Evolutionary conservation across 768 basidiomycete genomes (phyloP).

Genomic region (Multifurca ochricompacta): DNA sequence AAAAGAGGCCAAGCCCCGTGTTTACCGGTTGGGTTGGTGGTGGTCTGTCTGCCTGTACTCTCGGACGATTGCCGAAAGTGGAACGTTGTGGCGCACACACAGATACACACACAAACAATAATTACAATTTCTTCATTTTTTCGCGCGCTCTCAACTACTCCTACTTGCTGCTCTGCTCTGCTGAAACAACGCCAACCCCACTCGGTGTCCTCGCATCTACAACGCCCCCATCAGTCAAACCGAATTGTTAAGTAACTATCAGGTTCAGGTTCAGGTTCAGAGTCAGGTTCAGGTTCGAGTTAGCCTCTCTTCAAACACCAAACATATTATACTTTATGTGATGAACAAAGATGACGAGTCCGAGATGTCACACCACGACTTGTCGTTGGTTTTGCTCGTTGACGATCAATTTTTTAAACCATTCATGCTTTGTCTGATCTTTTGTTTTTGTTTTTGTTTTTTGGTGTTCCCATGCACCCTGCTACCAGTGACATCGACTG

Average conservation of each 20-base stretch:
- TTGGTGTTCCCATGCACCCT: too few species aligned
- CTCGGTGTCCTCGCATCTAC: neutral
- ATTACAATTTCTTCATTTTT: too few species aligned
- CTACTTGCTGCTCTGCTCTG: too few species aligned
- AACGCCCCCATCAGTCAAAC: slow-evolving; percentile 2
- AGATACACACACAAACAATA: too few species aligned
- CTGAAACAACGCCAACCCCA: neutral
- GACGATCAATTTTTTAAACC: slow-evolving; percentile 70
- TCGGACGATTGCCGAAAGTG: neutral
- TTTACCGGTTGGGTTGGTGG: too few species aligned
- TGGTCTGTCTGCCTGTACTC: too few species aligned
- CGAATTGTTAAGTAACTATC: too few species aligned
- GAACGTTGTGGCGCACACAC: neutral
- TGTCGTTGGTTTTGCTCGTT: slow-evolving; percentile 47
- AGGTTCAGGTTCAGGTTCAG: too few species aligned
- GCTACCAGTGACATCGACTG: slow-evolving; percentile 13
- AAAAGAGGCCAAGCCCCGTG: neutral
- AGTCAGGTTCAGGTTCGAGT: too few species aligned
- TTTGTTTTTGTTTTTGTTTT: slow-evolving; percentile 19
- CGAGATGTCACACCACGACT: slow-evolving; percentile 49
- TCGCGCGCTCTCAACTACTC: too few species aligned
- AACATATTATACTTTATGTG: slow-evolving; percentile 14
- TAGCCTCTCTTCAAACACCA: too few species aligned
- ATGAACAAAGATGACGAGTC: slow-evolving; percentile 77
- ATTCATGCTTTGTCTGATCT: slow-evolving; percentile 90